Conservation (phyloP, 768 basidiomycete species). For the Hortiboletus campestris region DNA sequence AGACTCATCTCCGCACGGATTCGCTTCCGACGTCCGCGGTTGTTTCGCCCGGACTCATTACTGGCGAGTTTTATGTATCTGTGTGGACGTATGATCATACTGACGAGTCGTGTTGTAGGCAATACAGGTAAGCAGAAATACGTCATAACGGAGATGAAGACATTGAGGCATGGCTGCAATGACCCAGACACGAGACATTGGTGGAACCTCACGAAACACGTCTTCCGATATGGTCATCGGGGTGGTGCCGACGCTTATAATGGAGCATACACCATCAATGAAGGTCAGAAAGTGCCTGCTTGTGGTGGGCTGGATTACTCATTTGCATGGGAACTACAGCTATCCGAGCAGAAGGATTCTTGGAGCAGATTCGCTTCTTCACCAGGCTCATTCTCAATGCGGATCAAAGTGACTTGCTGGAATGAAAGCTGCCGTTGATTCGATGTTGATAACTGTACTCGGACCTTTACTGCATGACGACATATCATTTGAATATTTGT, state of each 20-base stretch:
- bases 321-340: constrained; percentile 15
- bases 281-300: constrained; percentile 17
- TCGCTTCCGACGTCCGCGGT: constrained; percentile 21
- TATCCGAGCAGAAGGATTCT: constrained; percentile 28
- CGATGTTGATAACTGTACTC: not conserved
- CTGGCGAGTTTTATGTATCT: constrained; percentile 7
- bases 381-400: constrained; percentile 34
- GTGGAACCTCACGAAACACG: constrained; percentile 45
- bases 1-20: constrained; percentile 30
- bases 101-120: constrained; percentile 11
- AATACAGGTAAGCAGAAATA: constrained; percentile 23
- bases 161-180: constrained; percentile 12
- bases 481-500: not conserved
- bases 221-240: constrained; percentile 46
- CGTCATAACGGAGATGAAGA: constrained; percentile 20
- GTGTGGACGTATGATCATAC: not conserved
- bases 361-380: constrained; percentile 33
- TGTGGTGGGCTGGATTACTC: constrained; percentile 4
- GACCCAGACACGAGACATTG: constrained; percentile 42
- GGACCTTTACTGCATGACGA: not conserved
- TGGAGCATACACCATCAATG: constrained; percentile 30
- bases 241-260: constrained; percentile 34
- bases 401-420: constrained; percentile 27
- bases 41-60: constrained; percentile 38
- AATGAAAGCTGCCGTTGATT: not conserved